Base-by-base conservation (phyloP, 176 grass and related monocot genomes). In the Rhipidocladum racemiflorum region DNA sequence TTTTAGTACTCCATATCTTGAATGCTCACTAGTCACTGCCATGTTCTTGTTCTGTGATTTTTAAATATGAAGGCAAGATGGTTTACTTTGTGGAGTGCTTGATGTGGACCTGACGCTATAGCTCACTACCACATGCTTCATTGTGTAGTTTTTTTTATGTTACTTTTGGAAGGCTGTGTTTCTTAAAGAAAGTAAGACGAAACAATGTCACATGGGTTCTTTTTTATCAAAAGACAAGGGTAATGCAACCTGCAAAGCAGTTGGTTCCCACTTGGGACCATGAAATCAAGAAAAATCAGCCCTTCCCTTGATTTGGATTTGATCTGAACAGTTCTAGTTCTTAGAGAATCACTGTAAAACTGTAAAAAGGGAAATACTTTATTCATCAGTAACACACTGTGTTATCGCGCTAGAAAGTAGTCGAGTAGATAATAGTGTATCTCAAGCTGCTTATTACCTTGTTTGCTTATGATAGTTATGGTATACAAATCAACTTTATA, bases 101-200 rank as follows among this genome's bases (percentile, higher is more conserved):
- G 61, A 67, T 69, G 10, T 82, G 25, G 17, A 54, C 27, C 46
- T 74, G 20, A 65, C 65, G 18, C 28, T 28, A 14, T 45, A 68
- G 74, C 21, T 75, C 6, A 35, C 59, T 72, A 21, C 32, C 12
- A 64, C 75, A 9, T 28, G 13, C 78, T 70, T 60, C 42, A 21
- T 50, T 44, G 17, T 2, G 29, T 39, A 23, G 43, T 32, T 8
- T 27, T 64, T 70, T 17, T 15, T 48, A 78, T 57, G n/a, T 87
- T 83, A 66, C 51, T 61, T 79, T 79, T 25, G 20, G 38, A 61
- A 17, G 68, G 36, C 69, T 84, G 21, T 82, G 54, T 36, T 68
- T 78, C 1, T 24, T 74, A 70, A 40, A 77, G 29, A 72, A 65
- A 65, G 32, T 70, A 18, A 2, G 5, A 7, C 13, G 20, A 61